A percentile compares a stretch with the other conserved stretches of the same genome.
Conservation (phyloP, 345 rosid genomes). For the Arabidopsis suecica region DNA sequence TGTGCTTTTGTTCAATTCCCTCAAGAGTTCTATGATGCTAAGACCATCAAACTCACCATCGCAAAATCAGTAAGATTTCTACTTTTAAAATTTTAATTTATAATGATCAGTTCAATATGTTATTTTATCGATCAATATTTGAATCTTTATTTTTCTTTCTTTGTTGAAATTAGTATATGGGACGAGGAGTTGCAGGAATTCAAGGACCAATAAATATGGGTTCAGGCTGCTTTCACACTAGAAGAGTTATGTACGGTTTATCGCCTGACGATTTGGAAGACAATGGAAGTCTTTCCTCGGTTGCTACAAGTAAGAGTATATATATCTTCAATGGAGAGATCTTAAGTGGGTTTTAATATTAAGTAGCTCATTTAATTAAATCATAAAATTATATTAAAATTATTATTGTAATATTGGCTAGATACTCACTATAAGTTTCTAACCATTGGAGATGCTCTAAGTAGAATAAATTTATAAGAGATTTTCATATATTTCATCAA, state of each 20-base stretch:
- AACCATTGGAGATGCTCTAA: not conserved
- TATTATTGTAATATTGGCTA: too few species aligned
- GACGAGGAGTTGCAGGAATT: conserved; percentile 51
- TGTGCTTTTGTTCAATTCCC: conserved; percentile 58
- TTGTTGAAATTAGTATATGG: conserved; percentile 21
- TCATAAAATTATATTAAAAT: too few species aligned
- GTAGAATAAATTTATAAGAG: not conserved
- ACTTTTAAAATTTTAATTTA: not conserved
- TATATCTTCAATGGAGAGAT: too few species aligned
- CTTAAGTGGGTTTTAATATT: too few species aligned
- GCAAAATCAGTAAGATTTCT: conserved; percentile 16
- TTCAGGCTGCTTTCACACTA: conserved; percentile 62
- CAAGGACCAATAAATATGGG: conserved; percentile 58
- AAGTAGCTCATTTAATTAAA: too few species aligned
- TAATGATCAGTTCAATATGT: not conserved
- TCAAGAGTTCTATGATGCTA: conserved; percentile 50
- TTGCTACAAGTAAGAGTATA: conserved; percentile 27
- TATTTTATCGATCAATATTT: not conserved
- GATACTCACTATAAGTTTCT: too few species aligned
- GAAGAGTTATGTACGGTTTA: conserved; percentile 61
- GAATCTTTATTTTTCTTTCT: not conserved
- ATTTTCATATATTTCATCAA: not conserved
- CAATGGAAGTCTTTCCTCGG: conserved; percentile 19
- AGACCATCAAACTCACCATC: conserved; percentile 39
- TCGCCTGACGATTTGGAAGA: conserved; percentile 38